Evolutionary conservation across 2,329 filamentous ascomycete genomes (phyloP), one percentile per base, ranked within the genome.

Genomic region (Trichoderma gracile): DNA sequence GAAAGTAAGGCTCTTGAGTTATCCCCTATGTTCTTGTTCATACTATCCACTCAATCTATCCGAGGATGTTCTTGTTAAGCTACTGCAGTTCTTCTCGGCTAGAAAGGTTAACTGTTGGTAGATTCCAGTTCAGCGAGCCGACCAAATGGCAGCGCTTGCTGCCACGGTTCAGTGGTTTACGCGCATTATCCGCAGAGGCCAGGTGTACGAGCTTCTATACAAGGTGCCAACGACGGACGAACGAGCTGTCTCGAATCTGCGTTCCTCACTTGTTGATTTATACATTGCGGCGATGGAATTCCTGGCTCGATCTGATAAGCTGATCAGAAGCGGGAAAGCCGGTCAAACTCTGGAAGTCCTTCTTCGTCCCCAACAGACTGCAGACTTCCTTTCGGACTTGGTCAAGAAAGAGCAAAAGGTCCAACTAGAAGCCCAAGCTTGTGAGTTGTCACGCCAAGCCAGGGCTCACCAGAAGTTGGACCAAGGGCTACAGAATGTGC

Each of bases 211-310:
- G 38, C 25, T 21, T 2, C 5, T 56, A 2, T 61, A 65, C 23
- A 61, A 12, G 12, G 14, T 15, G 4, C 7, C 21, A 27, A 56
- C 23, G 9, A 50, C 57, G 9, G 50, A 65, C 43, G 9, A 27
- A 61, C 25, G 19, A 12, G 40, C 30, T 3, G 40, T 61, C 10
- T 45, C 38, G 14, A 61, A 45, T n/a, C 19, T 65, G 23, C 50
- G 50, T 5, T 57, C 55, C 1, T 45, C 63, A 1, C 56, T 65
- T 5, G 17, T 49, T 14, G 50, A 56, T 5, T 45, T 65, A 45
- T 65, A 65, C 23, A n/a, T 56, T 12, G 57, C 63, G 9, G 57
- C 50, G 17, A 50, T 65, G 15, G 57, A 65, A 43, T 50, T 65
- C n/a, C 43, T 65, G 3, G 57, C 50, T n/a, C 42, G n/a, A 4